Evolutionary conservation across 2,329 filamentous ascomycete species (phyloP).

Genomic region (Penicillium crustosum): DNA sequence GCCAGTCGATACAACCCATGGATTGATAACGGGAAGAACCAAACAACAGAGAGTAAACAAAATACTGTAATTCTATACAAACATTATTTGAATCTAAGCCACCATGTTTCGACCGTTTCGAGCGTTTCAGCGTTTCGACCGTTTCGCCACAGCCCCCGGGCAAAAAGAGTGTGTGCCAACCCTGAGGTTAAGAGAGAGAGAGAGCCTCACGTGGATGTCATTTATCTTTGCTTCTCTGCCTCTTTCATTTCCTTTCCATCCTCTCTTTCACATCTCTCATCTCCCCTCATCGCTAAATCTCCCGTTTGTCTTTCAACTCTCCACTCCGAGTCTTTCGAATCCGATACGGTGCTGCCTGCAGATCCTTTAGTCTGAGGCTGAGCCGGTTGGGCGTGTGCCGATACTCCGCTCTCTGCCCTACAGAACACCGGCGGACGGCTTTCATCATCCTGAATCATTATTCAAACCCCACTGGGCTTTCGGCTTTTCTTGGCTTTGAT

Average conservation of each 20-base stretch:
- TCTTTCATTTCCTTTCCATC: neutral
- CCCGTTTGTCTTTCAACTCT: neutral
- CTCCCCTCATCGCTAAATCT: neutral
- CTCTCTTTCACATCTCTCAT: neutral
- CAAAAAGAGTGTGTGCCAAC: neutral
- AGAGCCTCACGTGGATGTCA: conserved; percentile 19
- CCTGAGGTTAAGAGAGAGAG: neutral
- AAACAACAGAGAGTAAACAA: neutral
- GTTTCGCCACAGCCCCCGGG: conserved; percentile 14
- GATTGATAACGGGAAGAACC: conserved; percentile 7
- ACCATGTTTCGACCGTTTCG: neutral
- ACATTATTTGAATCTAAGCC: conserved; percentile 5
- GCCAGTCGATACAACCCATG: conserved; percentile 4
- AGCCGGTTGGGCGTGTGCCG: conserved; percentile 4
- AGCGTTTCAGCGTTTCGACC: neutral
- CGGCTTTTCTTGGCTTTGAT: conserved; percentile 2
- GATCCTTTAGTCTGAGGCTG: conserved; percentile 8
- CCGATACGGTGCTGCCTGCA: conserved; percentile 7
- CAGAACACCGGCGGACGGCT: neutral
- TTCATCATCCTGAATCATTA: conserved; percentile 13
- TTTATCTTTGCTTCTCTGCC: conserved; percentile 7
- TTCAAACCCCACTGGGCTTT: neutral
- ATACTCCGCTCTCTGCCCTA: conserved; percentile 13
- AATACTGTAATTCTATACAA: neutral
- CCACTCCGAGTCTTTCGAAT: neutral